These are phyloP conservation scores for Colletotrichum lentis DNA, from an alignment of 2,329 filamentous ascomycete species.

Conservation along the genomic window DNA sequence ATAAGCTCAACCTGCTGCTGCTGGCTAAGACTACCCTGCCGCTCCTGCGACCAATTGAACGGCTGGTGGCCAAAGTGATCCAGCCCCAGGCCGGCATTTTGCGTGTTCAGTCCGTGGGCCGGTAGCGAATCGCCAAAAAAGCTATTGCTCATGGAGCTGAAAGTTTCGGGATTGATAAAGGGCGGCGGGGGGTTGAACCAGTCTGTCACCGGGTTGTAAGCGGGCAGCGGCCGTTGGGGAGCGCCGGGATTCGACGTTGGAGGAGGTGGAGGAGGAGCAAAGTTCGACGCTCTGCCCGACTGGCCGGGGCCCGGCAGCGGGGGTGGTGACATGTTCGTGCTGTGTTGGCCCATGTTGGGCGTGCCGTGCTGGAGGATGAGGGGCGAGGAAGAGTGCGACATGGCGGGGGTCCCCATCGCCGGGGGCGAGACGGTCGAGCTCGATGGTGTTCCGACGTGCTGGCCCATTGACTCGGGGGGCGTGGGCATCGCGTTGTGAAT, in stretches of 20 bases:
- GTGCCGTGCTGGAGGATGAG: slow-evolving; percentile 39
- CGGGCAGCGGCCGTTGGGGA: slow-evolving; percentile 55
- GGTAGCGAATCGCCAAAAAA: slow-evolving; percentile 52
- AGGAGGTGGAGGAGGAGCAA: slow-evolving; percentile 54
- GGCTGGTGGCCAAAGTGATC: slow-evolving; percentile 42
- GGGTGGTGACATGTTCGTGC: slow-evolving; percentile 46
- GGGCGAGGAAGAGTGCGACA: slow-evolving; percentile 46
- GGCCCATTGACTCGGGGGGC: slow-evolving; percentile 55
- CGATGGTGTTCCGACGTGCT: slow-evolving; percentile 33
- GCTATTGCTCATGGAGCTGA: slow-evolving; percentile 52
- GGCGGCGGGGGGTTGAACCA: slow-evolving; percentile 64
- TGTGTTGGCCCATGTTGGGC: slow-evolving; percentile 33
- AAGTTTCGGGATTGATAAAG: slow-evolving; percentile 63
- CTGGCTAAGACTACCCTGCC: slow-evolving; percentile 76
- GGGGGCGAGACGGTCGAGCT: slow-evolving; percentile 34
- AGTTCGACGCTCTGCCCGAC: slow-evolving; percentile 44
- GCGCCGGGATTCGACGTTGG: slow-evolving; percentile 43
- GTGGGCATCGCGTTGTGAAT: slow-evolving; percentile 48
- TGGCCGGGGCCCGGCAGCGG: slow-evolving; percentile 38
- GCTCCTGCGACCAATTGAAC: slow-evolving; percentile 53
- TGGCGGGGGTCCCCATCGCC: slow-evolving; percentile 38
- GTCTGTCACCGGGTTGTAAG: slow-evolving; percentile 51
- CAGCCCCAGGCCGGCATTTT: slow-evolving; percentile 45
- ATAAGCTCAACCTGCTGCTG: slow-evolving; percentile 86
- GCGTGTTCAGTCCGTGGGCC: slow-evolving; percentile 32